Evolutionary conservation across 1,139 yeast genomes (phyloP), one percentile per base, ranked within the genome.

Genomic region (Taphrina deformans): DNA sequence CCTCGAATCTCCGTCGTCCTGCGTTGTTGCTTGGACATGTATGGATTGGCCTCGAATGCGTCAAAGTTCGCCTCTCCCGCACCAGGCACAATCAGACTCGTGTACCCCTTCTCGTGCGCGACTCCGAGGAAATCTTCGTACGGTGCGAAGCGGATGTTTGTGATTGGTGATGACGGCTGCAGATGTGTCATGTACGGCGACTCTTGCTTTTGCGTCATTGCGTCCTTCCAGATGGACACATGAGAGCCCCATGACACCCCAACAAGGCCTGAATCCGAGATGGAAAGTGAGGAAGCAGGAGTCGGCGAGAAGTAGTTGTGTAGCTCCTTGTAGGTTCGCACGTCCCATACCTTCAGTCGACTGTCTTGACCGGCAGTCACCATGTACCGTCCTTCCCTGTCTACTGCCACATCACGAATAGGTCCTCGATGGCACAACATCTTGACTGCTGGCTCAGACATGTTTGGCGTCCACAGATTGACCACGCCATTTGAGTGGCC

Each of bases 1-100:
- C 87, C 79, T 74, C 95, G 85, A 53, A 95, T 96, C 79, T 95
- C 99, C 66, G 84, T 83, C 78, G 93, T 96, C 76, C 93, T 96
- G 80, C 99, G 87, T 77, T 92, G 97, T 75, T 89, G 88, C 58
- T 91, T 86, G 24, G 95, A 84, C 77, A 90, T 96, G 78, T 82
- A 95, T 69, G 99, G 99, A 76, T 95, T 95, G 72, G 87, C 78
- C 77, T 95, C 99, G 73, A 91, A 79, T 1, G 99, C 92, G 79
- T 95, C 99, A 75, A 84, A 92, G 78, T 95, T 95, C 68, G 99
- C 97, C 78, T 95, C 99, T 79, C 99, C 99, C 60, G 98, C 80
- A 3, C 99, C 99, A 44, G 99, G 99, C 66, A 93, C 83, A 70
- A 95, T 88, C 66, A 95, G 73, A 24, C 95, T 87, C 27, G 87